Evolutionary conservation across 2,329 filamentous ascomycete genomes (phyloP), one percentile per base, ranked within the genome.

Genomic region (Diaporthe aspalathi): DNA sequence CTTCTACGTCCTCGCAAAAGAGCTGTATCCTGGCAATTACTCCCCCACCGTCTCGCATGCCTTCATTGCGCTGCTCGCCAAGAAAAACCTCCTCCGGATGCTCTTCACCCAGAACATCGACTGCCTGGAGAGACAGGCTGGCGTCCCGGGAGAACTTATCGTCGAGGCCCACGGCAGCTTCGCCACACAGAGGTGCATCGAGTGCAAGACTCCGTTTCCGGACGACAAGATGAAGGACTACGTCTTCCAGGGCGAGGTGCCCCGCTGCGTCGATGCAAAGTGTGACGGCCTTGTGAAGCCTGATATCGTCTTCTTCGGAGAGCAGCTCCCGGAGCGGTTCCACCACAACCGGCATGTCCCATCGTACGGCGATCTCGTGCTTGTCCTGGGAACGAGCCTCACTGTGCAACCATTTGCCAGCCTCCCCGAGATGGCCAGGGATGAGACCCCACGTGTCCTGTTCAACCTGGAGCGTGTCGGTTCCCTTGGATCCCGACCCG

Each of bases 101-200:
- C 89, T 96, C 67, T 99, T 98, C 81, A 98, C 96, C 0, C 96
- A 99, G 79, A 99, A 99, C 78, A 98, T 99, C 75, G 96, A 99
- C 83, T 97, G 94, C 77, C 87, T 99, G 16, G 96, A 99, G 82
- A 90, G 95, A 27, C 87, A 89, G 75, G 96, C 95, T 16, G 96
- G 96, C 32, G 91, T 99, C 0, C 93, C 94, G 0, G 87, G 84
- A 0, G 90, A 95, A 2, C 91, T 89, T 80, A 95, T 99, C 63
- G 87, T 99, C 40, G 95, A 98, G 82, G 96, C 96, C 0, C 96
- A 99, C 80, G 96, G 96, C 56, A 97, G 94, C 80, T 99, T 98
- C 79, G 95, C 95, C 27, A 90, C 89, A 0, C 95, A 98, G 82
- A 89, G 92, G 75, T 99, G 96, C 80, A 95, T 98, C 76, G 94